A percentile compares a stretch with the other conserved stretches of the same genome.
Evolutionary conservation across 768 basidiomycete genomes (phyloP).

Genomic region (Lactarius tabidus): DNA sequence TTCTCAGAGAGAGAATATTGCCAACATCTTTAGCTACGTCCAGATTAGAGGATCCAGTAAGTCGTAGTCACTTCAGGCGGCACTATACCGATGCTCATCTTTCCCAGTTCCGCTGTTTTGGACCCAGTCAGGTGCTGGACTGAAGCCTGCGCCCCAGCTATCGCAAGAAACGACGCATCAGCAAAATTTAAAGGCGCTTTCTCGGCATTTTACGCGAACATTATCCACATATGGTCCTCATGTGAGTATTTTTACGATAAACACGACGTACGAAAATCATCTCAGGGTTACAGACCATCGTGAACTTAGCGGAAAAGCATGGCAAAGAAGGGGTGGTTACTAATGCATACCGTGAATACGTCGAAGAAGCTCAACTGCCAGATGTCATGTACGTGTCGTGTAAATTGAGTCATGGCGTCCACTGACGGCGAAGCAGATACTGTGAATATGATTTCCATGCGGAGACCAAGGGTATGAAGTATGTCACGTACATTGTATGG

Average conservation of each 20-base stretch:
- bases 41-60: slow-evolving; percentile 90
- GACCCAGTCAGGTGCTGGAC: slow-evolving; percentile 81
- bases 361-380: slow-evolving; percentile 50
- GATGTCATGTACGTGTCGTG: slow-evolving; percentile 49
- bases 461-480: slow-evolving; percentile 96
- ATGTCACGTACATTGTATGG: slow-evolving; percentile 28
- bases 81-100: not conserved
- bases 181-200: slow-evolving; percentile 67
- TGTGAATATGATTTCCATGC: slow-evolving; percentile 88
- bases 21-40: slow-evolving; percentile 83
- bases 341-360: slow-evolving; percentile 67
- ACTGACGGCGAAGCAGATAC: slow-evolving; percentile 46
- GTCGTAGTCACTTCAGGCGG: slow-evolving; percentile 29
- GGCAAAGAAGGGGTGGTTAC: slow-evolving; percentile 87
- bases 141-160: slow-evolving; percentile 85
- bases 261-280: slow-evolving; percentile 1
- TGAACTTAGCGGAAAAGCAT: slow-evolving; percentile 87
- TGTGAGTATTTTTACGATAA: slow-evolving; percentile 40
- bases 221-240: slow-evolving; percentile 72
- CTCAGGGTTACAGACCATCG: slow-evolving; percentile 49
- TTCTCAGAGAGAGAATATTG: slow-evolving; percentile 62
- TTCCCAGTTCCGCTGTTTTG: slow-evolving; percentile 83
- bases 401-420: not conserved
- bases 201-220: slow-evolving; percentile 67
- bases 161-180: slow-evolving; percentile 66